These are phyloP conservation scores for Melampsora americana DNA, from an alignment of 1,284 basidiomycete species.

Conservation along the genomic window DNA sequence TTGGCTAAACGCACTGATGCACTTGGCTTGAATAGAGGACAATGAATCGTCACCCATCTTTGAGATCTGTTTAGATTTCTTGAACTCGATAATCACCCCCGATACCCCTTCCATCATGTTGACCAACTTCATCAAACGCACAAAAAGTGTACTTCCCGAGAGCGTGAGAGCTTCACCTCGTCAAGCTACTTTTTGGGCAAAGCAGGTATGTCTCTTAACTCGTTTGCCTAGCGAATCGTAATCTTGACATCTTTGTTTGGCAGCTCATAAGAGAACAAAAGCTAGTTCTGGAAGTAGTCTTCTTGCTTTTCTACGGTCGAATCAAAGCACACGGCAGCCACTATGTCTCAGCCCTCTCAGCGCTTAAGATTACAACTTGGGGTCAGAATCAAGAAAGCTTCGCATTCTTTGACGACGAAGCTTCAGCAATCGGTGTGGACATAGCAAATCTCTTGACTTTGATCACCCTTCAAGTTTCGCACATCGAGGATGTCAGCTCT, in stretches of 20 bases:
- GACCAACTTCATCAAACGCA: slow-evolving; percentile 31
- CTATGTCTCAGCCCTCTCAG: slow-evolving; percentile 19
- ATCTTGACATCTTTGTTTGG: slow-evolving; percentile 5
- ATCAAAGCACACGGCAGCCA: slow-evolving; percentile 23
- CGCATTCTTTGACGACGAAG: slow-evolving; percentile 42
- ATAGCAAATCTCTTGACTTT: slow-evolving; percentile 38
- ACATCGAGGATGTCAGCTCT: slow-evolving; percentile 33
- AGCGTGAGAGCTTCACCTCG: slow-evolving; percentile 26
- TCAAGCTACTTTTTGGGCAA: slow-evolving; percentile 38
- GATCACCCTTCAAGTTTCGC: slow-evolving; percentile 40
- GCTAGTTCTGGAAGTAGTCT: slow-evolving; percentile 39
- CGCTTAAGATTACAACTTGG: slow-evolving; percentile 34
- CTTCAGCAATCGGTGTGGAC: slow-evolving; percentile 15
- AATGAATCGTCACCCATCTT: slow-evolving; percentile 37
- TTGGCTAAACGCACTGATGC: background rate
- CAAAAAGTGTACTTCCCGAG: slow-evolving; percentile 21
- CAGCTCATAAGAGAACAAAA: slow-evolving; percentile 39
- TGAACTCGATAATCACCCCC: slow-evolving; percentile 26
- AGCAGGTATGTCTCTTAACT: slow-evolving; percentile 32
- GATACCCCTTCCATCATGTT: slow-evolving; percentile 32
- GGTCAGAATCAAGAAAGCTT: slow-evolving; percentile 35
- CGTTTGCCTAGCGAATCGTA: background rate
- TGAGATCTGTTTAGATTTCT: slow-evolving; percentile 21
- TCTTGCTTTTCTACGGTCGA: slow-evolving; percentile 39
- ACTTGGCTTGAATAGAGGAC: slow-evolving; percentile 16